Evolutionary conservation across 768 basidiomycete species (phyloP), one percentile per base, ranked within the genome.

Genomic region (Boletus rubroflammeus): DNA sequence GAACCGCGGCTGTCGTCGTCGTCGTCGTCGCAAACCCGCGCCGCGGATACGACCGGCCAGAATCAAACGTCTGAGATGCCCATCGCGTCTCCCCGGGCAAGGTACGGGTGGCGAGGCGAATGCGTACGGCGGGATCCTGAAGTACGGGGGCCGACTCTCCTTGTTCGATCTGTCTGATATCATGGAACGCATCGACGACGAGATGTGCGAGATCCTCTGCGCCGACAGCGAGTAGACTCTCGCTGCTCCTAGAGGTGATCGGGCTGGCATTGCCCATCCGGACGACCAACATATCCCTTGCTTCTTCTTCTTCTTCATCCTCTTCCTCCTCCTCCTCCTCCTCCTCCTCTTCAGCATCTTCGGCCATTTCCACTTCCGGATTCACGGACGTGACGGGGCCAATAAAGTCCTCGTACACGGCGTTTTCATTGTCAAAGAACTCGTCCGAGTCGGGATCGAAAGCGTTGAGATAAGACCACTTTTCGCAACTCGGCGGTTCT

Each of bases 371-470:
- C n/a, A n/a, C n/a, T 13, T 54, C 61, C n/a, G 34, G 39, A 9
- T 44, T 41, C 6, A 53, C 43, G 13, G 52, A 13, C 6, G 42
- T 26, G 55, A 65, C 72, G 54, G 77, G 75, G 69, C 74, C 77
- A 64, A 86, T 59, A 69, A 86, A 84, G 58, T 80, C 81, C 76
- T 90, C 88, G 69, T 81, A 83, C 45, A 78, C 77, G 13, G 73
- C 71, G 55, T 84, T 78, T 32, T 84, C 84, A 50, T 71, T 72
- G 54, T 72, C 73, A 64, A 86, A 85, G 65, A 88, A 88, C 59
- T 87, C 86, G 62, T 88, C 86, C n/a, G 86, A 83, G 69, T 90
- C 88, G 6, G 88, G 88, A 69, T 90, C 86, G 67, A 90, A 90
- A 10, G 80, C 75, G 65, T 87, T 86, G 70, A 75, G 76, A 57